phyloP scores from a whole-genome alignment of 805 yeast species.

The Saturnispora quitensis region DNA sequence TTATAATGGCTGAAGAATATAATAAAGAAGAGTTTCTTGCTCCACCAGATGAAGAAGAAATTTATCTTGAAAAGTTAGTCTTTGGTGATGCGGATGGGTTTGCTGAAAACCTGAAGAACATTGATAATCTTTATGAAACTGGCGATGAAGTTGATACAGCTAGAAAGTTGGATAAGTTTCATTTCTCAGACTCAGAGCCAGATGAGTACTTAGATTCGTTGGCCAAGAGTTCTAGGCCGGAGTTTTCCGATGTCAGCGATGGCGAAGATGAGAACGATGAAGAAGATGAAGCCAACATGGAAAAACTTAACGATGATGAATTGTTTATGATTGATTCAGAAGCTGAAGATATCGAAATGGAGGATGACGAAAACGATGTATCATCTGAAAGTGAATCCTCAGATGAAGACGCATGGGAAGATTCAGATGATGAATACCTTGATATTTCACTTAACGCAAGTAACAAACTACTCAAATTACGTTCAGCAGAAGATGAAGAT shows the following conservation, averaged over 20 bases:
- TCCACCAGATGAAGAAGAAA: slow-evolving; percentile 79
- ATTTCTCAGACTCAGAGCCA: slow-evolving; percentile 23
- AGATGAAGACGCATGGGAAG: slow-evolving; percentile 59
- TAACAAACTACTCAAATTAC: slow-evolving; percentile 61
- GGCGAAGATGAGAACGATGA: slow-evolving; percentile 27
- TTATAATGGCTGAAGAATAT: slow-evolving; percentile 1
- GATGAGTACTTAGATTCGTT: slow-evolving; percentile 31
- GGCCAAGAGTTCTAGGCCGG: slow-evolving; percentile 38
- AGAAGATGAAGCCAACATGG: slow-evolving; percentile 28
- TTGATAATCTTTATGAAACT: slow-evolving; percentile 47
- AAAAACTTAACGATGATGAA: slow-evolving; percentile 36
- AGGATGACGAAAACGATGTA: slow-evolving; percentile 26
- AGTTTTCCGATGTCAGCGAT: slow-evolving; percentile 23
- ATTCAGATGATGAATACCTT: slow-evolving; percentile 81
- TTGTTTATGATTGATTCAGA: slow-evolving; percentile 47
- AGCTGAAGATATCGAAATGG: slow-evolving; percentile 27
- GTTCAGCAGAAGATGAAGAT: slow-evolving; percentile 39
- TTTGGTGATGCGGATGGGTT: slow-evolving; percentile 83
- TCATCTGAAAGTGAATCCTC: slow-evolving; percentile 17
- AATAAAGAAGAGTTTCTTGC: slow-evolving; percentile 30
- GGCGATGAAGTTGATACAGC: slow-evolving; percentile 31
- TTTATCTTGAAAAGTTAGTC: slow-evolving; percentile 68
- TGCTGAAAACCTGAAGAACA: slow-evolving; percentile 50
- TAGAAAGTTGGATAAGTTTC: slow-evolving; percentile 18
- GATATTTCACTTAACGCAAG: slow-evolving; percentile 49